Base-by-base conservation (phyloP, 1,284 basidiomycete genomes). In the Moesziomyces sp. region DNA sequence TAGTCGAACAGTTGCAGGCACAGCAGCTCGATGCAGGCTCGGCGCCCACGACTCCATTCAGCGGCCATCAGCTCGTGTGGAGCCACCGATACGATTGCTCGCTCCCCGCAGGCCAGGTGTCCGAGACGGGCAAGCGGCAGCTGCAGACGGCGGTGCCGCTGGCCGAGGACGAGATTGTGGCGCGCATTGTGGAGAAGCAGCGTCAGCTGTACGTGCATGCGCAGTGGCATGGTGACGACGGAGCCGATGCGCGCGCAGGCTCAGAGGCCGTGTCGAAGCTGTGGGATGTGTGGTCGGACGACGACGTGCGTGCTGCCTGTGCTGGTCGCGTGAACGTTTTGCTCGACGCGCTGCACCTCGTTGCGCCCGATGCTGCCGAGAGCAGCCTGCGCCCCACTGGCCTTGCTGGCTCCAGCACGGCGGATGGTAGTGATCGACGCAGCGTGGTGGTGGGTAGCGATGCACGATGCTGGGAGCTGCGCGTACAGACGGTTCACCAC, bases 251-350 rank as follows among this genome's bases (percentile, higher is more conserved):
- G 0, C 42, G 50, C 9, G 21, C 59, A 5, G 64, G 64, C 35
- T 47, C 48, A 16, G 67, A 70, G 46, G 67, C 67, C 3, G 62
- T 63, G 0, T 56, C 59, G 11, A 65, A 67, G 53, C 50, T 74
- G 18, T 66, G 62, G 62, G 63, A 74, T 52, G 60, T 74, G 5
- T 74, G 72, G 72, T 58, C 43, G 28, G 62, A 69, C 40, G 66
- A 70, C 50, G 52, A 57, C 14, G 61, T 70, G 13, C 55, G 72
- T 8, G 62, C 62, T 0, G 67, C 59, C 1, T 74, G 72, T 23
- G 72, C 58, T 10, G 72, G 72, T 2, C 51, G 56, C 0, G 55
- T 74, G 9, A 45, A 23, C 1, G 51, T 44, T 7, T 19, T 74
- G 19, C 53, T 74, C 0, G 72, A 74, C 52, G 67, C 63, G 7